These are phyloP conservation scores for Plantago rigida DNA, from an alignment of 305 asterid genomes.

Conservation along the genomic window DNA sequence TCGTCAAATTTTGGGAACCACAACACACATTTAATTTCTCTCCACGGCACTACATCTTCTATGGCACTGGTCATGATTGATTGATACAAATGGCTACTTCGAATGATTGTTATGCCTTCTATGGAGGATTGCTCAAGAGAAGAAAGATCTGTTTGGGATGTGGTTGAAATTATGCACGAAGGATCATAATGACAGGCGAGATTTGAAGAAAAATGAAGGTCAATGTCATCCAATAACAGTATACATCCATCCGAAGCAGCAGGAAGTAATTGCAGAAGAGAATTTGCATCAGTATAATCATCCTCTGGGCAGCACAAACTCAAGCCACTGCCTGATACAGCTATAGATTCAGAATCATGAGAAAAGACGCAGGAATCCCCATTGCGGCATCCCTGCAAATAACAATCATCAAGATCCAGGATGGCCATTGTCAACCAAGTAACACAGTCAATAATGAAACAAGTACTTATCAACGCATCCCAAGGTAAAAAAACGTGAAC, in stretches of 20 bases:
- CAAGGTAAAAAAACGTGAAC: conserved; percentile 4
- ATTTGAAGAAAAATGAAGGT: conserved; percentile 55
- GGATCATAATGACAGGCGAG: conserved; percentile 41
- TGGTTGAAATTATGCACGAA: conserved; percentile 49
- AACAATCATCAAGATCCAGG: neutral
- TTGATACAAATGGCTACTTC: conserved; percentile 54
- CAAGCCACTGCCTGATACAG: conserved; percentile 27
- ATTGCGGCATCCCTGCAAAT: conserved; percentile 75
- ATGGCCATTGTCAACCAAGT: neutral
- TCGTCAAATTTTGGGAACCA: conserved; percentile 69
- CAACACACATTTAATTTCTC: conserved; percentile 49
- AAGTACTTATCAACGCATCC: too few relatives aligned
- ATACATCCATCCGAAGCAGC: conserved; percentile 42
- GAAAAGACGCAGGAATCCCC: conserved; percentile 70
- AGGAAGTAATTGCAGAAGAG: conserved; percentile 56
- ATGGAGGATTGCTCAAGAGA: conserved; percentile 32
- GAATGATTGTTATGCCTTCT: conserved; percentile 44
- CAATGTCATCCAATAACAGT: conserved; percentile 58
- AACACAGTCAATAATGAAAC: too few relatives aligned
- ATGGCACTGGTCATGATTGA: conserved; percentile 47
- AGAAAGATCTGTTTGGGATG: conserved; percentile 37
- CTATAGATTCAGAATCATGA: conserved; percentile 46
- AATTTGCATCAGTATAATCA: conserved; percentile 32
- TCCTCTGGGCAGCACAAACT: conserved; percentile 47
- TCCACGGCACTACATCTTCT: conserved; percentile 50